Evolutionary conservation across 176 grass and related monocot species (phyloP).

Genomic region (Carex parvula): DNA sequence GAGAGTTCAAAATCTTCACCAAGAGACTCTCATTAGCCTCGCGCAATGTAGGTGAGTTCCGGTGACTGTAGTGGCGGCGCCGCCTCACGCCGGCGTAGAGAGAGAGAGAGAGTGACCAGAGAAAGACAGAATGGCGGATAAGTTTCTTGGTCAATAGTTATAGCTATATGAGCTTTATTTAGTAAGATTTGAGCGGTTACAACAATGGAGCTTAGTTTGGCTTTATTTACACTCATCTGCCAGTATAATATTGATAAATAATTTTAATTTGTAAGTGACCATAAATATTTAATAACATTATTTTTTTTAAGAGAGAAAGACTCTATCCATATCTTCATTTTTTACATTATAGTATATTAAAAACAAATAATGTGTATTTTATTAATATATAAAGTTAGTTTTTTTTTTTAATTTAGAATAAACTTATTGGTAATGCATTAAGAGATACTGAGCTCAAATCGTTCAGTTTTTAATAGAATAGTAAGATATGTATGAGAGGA

Average conservation of each 20-base stretch:
- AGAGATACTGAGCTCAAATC: neutral
- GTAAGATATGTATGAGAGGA: neutral
- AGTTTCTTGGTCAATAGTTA: neutral
- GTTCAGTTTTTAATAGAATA: neutral
- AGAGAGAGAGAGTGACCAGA: neutral
- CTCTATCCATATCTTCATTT: too few relatives aligned
- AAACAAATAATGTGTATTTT: too few relatives aligned
- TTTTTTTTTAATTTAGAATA: too few relatives aligned
- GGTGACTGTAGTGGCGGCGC: neutral
- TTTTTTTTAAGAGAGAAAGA: too few relatives aligned
- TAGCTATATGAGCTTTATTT: conserved; percentile 1
- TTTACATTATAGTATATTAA: too few relatives aligned
- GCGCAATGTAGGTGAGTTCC: conserved; percentile 1
- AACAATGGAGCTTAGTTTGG: conserved; percentile 12
- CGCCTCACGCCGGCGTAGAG: conserved; percentile 1
- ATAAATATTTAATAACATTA: too few relatives aligned
- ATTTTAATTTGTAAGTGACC: neutral
- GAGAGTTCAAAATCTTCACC: neutral
- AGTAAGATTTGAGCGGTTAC: conserved; percentile 15
- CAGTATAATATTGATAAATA: neutral
- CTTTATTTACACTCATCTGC: conserved; percentile 15
- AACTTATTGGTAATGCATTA: neutral
- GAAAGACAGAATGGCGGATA: neutral
- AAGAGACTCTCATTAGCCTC: neutral
- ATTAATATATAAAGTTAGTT: too few relatives aligned